These are phyloP conservation scores for Yamadazyma sp. DNA, from an alignment of 1,139 yeast species.

Conservation along the genomic window DNA sequence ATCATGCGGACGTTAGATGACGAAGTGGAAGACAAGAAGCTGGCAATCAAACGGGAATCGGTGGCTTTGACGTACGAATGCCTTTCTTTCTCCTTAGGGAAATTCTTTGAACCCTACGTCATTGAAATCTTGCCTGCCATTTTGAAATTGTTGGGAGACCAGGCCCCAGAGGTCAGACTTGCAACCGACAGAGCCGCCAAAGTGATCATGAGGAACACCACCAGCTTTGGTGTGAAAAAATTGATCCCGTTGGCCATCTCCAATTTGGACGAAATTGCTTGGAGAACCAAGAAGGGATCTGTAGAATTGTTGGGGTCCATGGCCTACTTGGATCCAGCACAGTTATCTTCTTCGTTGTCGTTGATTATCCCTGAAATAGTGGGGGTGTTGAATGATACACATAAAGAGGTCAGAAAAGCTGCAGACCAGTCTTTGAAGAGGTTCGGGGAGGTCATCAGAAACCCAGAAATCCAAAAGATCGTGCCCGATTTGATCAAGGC, in stretches of 20 bases:
- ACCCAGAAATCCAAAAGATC: constrained; percentile 90
- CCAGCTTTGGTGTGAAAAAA: constrained; percentile 88
- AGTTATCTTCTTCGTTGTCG: constrained; percentile 84
- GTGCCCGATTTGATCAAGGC: constrained; percentile 92
- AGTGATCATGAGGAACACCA: constrained; percentile 85
- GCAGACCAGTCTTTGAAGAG: constrained; percentile 87
- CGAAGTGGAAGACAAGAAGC: constrained; percentile 86
- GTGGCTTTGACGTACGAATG: constrained; percentile 88
- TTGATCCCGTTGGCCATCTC: constrained; percentile 88
- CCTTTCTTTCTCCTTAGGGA: constrained; percentile 71
- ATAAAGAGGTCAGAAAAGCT: constrained; percentile 93
- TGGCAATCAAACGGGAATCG: constrained; percentile 76
- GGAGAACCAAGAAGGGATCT: constrained; percentile 97
- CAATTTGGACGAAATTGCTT: constrained; percentile 83
- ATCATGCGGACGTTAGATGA: constrained; percentile 74
- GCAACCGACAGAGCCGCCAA: constrained; percentile 89
- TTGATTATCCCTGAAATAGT: constrained; percentile 94
- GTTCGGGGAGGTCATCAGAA: constrained; percentile 95
- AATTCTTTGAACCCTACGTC: constrained; percentile 89
- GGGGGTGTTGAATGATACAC: constrained; percentile 90
- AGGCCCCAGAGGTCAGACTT: constrained; percentile 78
- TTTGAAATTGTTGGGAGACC: constrained; percentile 81
- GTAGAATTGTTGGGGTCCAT: constrained; percentile 94
- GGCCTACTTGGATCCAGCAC: constrained; percentile 97
- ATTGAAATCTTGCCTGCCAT: constrained; percentile 83